These are phyloP conservation scores for Pseudogymnoascus sp. DNA, from an alignment of 2,329 filamentous ascomycete genomes.

Conservation along the genomic window DNA sequence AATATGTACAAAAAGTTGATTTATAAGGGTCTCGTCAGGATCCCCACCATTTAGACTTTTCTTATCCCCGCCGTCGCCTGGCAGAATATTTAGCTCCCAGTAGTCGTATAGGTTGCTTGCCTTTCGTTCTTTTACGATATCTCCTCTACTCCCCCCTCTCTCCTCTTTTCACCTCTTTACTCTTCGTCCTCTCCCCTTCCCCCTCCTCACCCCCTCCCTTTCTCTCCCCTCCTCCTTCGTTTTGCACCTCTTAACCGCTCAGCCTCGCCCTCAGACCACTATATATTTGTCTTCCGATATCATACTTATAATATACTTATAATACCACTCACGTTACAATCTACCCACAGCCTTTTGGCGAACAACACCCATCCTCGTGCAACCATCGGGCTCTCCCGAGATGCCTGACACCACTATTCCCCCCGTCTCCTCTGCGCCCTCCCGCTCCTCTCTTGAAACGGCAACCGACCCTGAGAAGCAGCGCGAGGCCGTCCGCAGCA, in stretches of 20 bases:
- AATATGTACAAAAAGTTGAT: background rate
- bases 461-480: conserved; percentile 3
- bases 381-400: background rate
- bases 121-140: background rate
- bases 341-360: background rate
- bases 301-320: background rate
- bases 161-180: background rate
- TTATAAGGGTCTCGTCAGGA: background rate
- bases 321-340: background rate
- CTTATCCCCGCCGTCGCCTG: conserved; percentile 1
- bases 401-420: background rate
- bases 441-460: conserved; percentile 4
- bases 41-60: conserved; percentile 7
- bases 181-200: background rate
- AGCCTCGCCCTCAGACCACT: background rate
- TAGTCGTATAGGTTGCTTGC: background rate
- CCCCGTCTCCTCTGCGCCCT: background rate
- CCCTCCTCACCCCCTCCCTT: background rate
- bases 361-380: background rate
- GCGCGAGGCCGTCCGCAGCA: conserved; percentile 36
- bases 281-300: background rate
- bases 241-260: background rate
- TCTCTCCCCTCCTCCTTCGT: background rate
- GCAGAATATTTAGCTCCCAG: conserved; percentile 1
- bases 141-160: background rate